Conservation (phyloP, 1,284 basidiomycete species). For the Trichosporon sp. region DNA sequence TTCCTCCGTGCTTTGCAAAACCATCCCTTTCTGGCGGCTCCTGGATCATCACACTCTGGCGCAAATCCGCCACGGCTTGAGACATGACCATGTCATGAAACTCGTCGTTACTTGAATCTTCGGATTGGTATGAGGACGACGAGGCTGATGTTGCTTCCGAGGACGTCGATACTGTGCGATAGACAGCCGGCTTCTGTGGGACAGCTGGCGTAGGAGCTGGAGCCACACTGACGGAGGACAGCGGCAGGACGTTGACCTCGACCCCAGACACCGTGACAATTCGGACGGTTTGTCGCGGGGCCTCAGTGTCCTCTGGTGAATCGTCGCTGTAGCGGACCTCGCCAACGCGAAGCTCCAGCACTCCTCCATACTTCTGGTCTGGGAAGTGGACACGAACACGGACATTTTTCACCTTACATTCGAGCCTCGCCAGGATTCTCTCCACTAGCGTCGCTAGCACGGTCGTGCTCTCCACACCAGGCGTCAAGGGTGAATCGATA, state of each 20-base stretch:
- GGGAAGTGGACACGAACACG: slow-evolving; percentile 50
- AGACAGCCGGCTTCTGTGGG: neutral
- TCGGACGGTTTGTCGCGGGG: slow-evolving; percentile 19
- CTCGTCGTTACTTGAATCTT: slow-evolving; percentile 19
- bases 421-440: slow-evolving; percentile 70
- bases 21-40: slow-evolving; percentile 27
- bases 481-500: neutral
- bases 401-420: slow-evolving; percentile 66
- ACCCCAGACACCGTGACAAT: slow-evolving; percentile 26
- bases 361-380: slow-evolving; percentile 27
- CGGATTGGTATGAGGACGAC: neutral
- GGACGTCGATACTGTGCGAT: slow-evolving; percentile 18
- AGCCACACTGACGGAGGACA: neutral
- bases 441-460: slow-evolving; percentile 80
- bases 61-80: slow-evolving; percentile 50
- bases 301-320: slow-evolving; percentile 12
- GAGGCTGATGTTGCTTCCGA: slow-evolving; percentile 5
- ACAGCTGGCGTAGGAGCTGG: neutral
- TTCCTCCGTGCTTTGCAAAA: slow-evolving; percentile 33
- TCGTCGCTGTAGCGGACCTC: slow-evolving; percentile 44
- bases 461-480: slow-evolving; percentile 55
- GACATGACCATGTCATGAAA: slow-evolving; percentile 49
- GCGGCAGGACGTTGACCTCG: slow-evolving; percentile 25
- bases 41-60: slow-evolving; percentile 29
- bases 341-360: slow-evolving; percentile 39